A percentile compares a stretch with the other conserved stretches of the same genome.
Evolutionary conservation across 441 rosid genomes (phyloP).

Genomic region (Gossypium armourianum): DNA sequence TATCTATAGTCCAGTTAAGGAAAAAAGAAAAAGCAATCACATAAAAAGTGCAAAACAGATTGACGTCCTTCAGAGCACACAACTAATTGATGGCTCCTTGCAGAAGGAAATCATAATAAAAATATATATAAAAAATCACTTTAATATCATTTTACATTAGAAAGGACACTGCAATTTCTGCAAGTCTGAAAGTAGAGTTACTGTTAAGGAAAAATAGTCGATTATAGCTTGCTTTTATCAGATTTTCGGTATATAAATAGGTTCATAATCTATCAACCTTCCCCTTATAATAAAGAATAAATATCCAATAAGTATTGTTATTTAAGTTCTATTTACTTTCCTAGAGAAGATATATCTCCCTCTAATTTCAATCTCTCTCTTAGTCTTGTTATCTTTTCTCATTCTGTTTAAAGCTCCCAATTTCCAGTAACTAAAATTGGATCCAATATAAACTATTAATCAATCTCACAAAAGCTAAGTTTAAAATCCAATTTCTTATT

Average conservation of each 20-base stretch:
- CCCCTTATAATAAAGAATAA: not conserved
- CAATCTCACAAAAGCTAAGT: not conserved
- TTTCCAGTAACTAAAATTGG: not conserved
- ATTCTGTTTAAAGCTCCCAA: not conserved
- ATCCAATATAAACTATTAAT: not conserved
- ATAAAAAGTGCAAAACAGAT: not conserved
- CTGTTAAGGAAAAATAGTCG: not conserved
- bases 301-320: not conserved
- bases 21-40: not conserved
- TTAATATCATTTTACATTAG: conserved; percentile 1
- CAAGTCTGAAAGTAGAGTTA: not conserved
- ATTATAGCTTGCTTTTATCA: not conserved
- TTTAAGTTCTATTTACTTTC: not conserved
- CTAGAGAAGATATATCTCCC: not conserved
- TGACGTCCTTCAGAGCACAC: not conserved
- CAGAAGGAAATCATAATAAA: not conserved
- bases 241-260: not conserved
- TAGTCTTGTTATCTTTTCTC: no score
- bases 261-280: not conserved
- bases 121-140: not conserved
- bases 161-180: not conserved
- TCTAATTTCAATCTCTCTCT: no score
- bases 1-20: not conserved
- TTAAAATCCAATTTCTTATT: conserved; percentile 8
- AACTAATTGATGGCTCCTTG: not conserved